Conservation (phyloP, 495 filamentous ascomycete genomes). For the Immersiella caudata region DNA sequence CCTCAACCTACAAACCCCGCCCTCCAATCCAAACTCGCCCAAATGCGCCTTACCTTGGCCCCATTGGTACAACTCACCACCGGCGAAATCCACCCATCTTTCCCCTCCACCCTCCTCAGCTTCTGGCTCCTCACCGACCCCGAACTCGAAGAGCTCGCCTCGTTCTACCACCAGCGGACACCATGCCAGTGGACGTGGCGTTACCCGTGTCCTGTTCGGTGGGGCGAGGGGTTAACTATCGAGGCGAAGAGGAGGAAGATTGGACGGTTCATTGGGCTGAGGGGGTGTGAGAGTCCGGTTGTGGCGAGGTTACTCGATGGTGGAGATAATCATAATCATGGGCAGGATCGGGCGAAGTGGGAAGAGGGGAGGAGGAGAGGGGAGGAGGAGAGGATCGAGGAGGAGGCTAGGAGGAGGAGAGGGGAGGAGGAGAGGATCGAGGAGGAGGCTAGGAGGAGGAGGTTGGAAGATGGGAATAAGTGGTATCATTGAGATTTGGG, state of each 20-base stretch:
- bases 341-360: too few relatives aligned
- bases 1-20: conserved; percentile 37
- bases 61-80: conserved; percentile 62
- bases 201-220: conserved; percentile 65
- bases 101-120: conserved; percentile 66
- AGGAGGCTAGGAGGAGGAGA: conserved; percentile 44
- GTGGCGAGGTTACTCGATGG: conserved; percentile 38
- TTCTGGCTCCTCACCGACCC: conserved; percentile 74
- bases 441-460: conserved; percentile 40
- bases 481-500: conserved; percentile 38
- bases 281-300: conserved; percentile 60
- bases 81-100: conserved; percentile 63
- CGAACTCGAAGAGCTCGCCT: conserved; percentile 72
- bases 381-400: conserved; percentile 44
- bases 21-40: conserved; percentile 45
- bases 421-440: conserved; percentile 44
- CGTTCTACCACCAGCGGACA: conserved; percentile 75
- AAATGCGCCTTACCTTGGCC: conserved; percentile 55
- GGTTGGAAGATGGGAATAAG: conserved; percentile 38
- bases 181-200: conserved; percentile 51
- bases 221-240: conserved; percentile 42
- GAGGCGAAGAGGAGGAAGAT: conserved; percentile 64
- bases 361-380: conserved; percentile 45
- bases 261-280: conserved; percentile 68
- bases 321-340: conserved; percentile 33